phyloP scores from a whole-genome alignment of 2,329 filamentous ascomycete species.

The Tolypocladium inflatum region DNA sequence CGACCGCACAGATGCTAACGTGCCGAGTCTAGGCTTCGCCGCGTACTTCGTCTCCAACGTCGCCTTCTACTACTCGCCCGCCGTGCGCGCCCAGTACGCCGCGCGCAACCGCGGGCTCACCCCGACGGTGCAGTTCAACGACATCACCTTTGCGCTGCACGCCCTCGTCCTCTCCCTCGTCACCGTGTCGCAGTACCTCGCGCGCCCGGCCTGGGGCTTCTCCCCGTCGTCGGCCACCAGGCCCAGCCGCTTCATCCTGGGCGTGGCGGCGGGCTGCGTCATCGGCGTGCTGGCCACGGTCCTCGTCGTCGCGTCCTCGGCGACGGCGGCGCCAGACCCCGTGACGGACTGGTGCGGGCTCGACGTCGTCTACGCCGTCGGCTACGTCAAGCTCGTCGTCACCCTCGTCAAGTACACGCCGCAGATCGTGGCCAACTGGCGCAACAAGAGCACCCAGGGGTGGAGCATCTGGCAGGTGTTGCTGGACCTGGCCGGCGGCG shows the following conservation, averaged over 20 bases:
- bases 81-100: conserved; percentile 76
- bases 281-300: conserved; percentile 45
- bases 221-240: conserved; percentile 45
- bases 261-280: conserved; percentile 61
- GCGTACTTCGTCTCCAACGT: conserved; percentile 68
- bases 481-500: conserved; percentile 71
- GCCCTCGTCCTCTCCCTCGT: conserved; percentile 64
- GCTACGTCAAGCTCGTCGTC: conserved; percentile 81
- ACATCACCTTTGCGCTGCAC: conserved; percentile 80
- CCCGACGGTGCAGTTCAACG: conserved; percentile 82
- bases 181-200: conserved; percentile 70
- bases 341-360: conserved; percentile 48
- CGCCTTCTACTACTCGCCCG: conserved; percentile 68
- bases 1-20: neutral
- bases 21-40: conserved; percentile 46
- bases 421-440: conserved; percentile 74
- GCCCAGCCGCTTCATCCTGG: conserved; percentile 52
- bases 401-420: conserved; percentile 91
- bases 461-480: conserved; percentile 84
- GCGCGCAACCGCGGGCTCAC: conserved; percentile 63
- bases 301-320: conserved; percentile 30
- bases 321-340: conserved; percentile 18
- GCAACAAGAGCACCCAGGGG: conserved; percentile 73
- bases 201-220: conserved; percentile 66
- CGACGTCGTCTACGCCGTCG: conserved; percentile 58